Evolutionary conservation across 306 rosid species (phyloP), one percentile per base, ranked within the genome.

Genomic region (Fagus sylvatica): DNA sequence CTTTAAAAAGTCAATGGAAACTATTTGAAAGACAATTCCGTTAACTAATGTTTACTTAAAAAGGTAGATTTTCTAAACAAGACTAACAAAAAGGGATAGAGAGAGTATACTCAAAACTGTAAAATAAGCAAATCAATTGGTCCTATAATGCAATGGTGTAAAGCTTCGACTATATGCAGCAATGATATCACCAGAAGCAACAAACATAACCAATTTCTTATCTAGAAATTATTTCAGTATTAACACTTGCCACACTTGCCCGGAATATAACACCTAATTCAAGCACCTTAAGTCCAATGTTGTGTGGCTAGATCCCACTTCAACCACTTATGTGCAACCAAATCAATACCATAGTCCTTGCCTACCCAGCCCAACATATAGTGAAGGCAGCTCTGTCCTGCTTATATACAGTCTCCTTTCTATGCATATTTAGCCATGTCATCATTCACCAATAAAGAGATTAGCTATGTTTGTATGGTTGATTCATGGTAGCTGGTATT

Each of bases 241-340:
- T 28, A 19, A 3, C 4, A 7, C 22, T 8, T 60, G 37, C 39
- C n/a, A 22, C 2, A 53, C 15, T 10, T 4, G 15, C 4, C 67
- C 37, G 3, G 32, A 33, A 32, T 60, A 33, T 1, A 1, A 5
- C n/a, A 60, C 17, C 64, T 32, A 32, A 32, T 60, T 1, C 30
- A 59, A 49, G 53, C 69, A 65, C 22, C 68, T 22, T 6, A 71
- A 68, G 16, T 56, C 53, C 53, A 78, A 64, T 71, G 39, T 19
- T 34, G 42, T 7, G 5, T 43, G 34, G 53, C 69, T 10, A 46
- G 69, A 65, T 65, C 54, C 57, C 28, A 54, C 57, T 72, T 55
- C 17, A 43, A 10, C 17, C 37, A 73, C 53, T 33, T 51, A 48
- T 39, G 34, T 43, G 28, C 42, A 77, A 48, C 72, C 42, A 72